Base-by-base conservation (phyloP, 129 eudicot genomes). In the Escallonia rubra region DNA sequence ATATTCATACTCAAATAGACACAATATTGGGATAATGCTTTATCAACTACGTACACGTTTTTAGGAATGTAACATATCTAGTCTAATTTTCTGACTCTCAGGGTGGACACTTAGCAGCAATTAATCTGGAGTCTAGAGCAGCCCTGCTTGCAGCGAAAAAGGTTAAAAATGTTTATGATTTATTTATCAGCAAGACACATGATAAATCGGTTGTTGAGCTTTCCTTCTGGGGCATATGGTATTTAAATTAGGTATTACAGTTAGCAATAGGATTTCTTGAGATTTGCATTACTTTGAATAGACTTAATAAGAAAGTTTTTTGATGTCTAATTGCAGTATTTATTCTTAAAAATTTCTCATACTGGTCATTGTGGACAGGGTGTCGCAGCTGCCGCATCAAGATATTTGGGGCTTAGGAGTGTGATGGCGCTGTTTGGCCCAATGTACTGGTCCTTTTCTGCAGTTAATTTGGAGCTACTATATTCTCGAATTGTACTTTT, bases 31-130 rank as follows among this genome's bases (percentile, higher is more conserved):
- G 34, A 23, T 23, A 23, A 23, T 23, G 34, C 34, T 23, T 23
- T 23, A 23, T 23, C 34, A 23, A 23, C 34, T 23, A 23, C 1
- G 34, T 23, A 23, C 1, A 23, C 1, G 34, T 23, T 7, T 59
- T 59, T 4, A 59, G 45, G 63, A 9, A 9, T 10, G 41, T 70
- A 5, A 10, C 69, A 53, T 45, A 16, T 50, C 41, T 48, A 34
- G 7, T 57, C 23, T 41, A 45, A 43, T 71, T 14, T 57, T 38
- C n/a, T 74, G 34, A 50, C 67, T 69, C 70, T 13, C 78, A 87
- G 96, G 97, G 86, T 15, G 97, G 93, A 71, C 84, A 90, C 61
- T 62, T 91, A 51, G 96, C 93, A 68, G 90, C 97, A 61, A 75
- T 83, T 61, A 83, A 83, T 76, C 76, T 91, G 73, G 93, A 91